phyloP scores from a whole-genome alignment of 2,329 filamentous ascomycete genomes.

The Botrytis fragariae region DNA sequence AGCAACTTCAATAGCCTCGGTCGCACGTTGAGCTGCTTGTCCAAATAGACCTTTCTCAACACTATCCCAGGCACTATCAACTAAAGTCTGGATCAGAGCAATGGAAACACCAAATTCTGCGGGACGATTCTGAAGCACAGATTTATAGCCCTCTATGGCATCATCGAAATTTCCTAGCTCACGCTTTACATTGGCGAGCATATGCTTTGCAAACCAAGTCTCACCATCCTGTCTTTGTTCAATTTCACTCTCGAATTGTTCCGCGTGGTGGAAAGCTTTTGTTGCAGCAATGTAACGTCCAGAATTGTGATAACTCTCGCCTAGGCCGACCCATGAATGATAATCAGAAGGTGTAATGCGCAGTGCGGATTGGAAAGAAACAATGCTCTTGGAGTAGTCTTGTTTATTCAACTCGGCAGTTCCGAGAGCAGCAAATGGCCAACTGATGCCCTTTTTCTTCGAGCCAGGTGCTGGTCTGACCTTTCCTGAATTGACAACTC shows the following conservation, averaged over 20 bases:
- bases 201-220: conserved; percentile 94
- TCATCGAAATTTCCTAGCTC: conserved; percentile 89
- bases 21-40: conserved; percentile 70
- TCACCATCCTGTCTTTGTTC: conserved; percentile 59
- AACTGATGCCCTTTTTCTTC: conserved; percentile 88
- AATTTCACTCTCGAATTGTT: conserved; percentile 65
- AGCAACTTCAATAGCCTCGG: conserved; percentile 67
- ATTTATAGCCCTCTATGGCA: conserved; percentile 72
- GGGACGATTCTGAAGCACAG: conserved; percentile 65
- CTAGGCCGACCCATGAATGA: conserved; percentile 91
- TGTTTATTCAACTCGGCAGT: conserved; percentile 94
- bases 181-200: conserved; percentile 91
- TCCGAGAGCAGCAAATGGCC: conserved; percentile 91
- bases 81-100: conserved; percentile 81
- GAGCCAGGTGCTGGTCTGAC: conserved; percentile 87
- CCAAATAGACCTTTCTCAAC: conserved; percentile 85
- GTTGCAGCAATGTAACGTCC: conserved; percentile 92
- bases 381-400: conserved; percentile 82
- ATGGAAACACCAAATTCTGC: conserved; percentile 84
- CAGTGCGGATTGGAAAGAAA: conserved; percentile 87
- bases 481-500: conserved; percentile 92
- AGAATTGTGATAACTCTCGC: conserved; percentile 95
- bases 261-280: conserved; percentile 84
- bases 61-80: conserved; percentile 75
- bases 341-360: conserved; percentile 83